These are phyloP conservation scores for Oldenlandia corymbosa DNA, from an alignment of 257 asterid species.

Conservation along the genomic window DNA sequence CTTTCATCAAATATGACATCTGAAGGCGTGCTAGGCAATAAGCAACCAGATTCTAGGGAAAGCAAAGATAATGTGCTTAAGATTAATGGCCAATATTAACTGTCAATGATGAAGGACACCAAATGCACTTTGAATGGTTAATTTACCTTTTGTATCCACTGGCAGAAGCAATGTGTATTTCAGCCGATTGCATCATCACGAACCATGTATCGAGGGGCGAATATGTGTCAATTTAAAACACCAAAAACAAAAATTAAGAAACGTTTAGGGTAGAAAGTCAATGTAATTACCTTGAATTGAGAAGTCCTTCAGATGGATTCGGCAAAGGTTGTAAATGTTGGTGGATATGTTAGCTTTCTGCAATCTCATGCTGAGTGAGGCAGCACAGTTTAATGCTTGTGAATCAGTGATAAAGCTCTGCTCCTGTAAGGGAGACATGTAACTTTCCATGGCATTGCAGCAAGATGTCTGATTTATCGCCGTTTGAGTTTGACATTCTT, in stretches of 20 bases:
- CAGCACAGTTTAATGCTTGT: constrained; percentile 33
- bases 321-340: constrained; percentile 22
- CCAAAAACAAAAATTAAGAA: too few relatives aligned
- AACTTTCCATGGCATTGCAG: constrained; percentile 22
- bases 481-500: constrained; percentile 17
- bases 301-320: constrained; percentile 29
- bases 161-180: background rate
- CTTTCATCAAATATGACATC: constrained; percentile 24
- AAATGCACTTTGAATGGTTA: too few relatives aligned
- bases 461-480: constrained; percentile 22
- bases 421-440: constrained; percentile 25
- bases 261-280: background rate
- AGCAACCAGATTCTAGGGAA: constrained; percentile 28
- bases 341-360: constrained; percentile 16
- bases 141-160: constrained; percentile 34
- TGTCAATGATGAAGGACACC: background rate
- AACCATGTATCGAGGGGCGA: background rate
- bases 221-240: background rate
- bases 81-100: background rate
- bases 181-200: background rate
- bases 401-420: constrained; percentile 25
- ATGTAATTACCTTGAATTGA: constrained; percentile 29
- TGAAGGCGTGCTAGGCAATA: constrained; percentile 21
- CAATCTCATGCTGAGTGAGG: constrained; percentile 22
- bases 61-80: background rate